Conservation (phyloP, 2,329 filamentous ascomycete genomes). For the Ophiocordyceps polyrhachis-furcata region DNA sequence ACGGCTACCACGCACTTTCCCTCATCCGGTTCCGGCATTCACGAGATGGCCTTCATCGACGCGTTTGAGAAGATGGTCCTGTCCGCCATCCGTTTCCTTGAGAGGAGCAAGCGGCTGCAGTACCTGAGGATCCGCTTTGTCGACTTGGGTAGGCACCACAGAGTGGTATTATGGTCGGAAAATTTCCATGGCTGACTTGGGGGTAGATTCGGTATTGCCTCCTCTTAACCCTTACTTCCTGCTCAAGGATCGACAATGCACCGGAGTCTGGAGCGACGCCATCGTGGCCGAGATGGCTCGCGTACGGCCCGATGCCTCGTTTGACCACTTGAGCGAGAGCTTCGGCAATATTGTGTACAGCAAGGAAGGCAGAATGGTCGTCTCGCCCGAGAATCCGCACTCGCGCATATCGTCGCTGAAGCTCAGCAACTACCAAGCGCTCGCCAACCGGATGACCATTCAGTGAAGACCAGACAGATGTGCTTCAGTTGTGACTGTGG, state of each 20-base stretch:
- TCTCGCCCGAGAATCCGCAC: slow-evolving; percentile 34
- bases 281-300: slow-evolving; percentile 43
- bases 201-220: slow-evolving; percentile 46
- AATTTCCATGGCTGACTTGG: too few relatives aligned
- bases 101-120: slow-evolving; percentile 37
- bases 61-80: slow-evolving; percentile 53
- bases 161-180: too few relatives aligned
- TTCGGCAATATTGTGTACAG: slow-evolving; percentile 40
- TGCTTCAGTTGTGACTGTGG: background rate
- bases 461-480: slow-evolving; percentile 9
- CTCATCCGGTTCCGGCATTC: slow-evolving; percentile 50
- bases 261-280: slow-evolving; percentile 52
- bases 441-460: slow-evolving; percentile 20
- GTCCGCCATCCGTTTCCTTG: slow-evolving; percentile 40
- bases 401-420: slow-evolving; percentile 36
- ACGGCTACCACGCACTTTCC: slow-evolving; percentile 21
- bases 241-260: slow-evolving; percentile 38
- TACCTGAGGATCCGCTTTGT: slow-evolving; percentile 57
- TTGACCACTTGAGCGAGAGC: slow-evolving; percentile 43
- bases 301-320: slow-evolving; percentile 38
- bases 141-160: slow-evolving; percentile 38
- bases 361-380: slow-evolving; percentile 39
- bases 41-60: slow-evolving; percentile 52
- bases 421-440: slow-evolving; percentile 35
- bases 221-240: slow-evolving; percentile 57